Evolutionary conservation across 805 yeast species (phyloP).

Genomic region (Teunomyces stri): DNA sequence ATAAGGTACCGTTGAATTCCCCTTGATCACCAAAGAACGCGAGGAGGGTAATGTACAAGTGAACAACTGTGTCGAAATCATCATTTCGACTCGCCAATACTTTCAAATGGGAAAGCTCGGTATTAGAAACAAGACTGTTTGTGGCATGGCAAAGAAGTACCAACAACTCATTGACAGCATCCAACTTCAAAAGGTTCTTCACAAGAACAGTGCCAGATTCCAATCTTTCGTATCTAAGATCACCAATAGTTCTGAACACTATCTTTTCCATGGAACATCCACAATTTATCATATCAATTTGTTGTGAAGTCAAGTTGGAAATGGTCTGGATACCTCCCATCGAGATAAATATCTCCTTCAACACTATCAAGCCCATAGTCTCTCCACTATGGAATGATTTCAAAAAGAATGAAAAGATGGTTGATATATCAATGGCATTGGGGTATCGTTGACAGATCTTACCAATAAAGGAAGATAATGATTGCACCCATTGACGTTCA

Average conservation of each 20-base stretch:
- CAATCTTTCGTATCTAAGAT: constrained; percentile 47
- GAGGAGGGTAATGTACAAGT: constrained; percentile 59
- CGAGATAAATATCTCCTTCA: constrained; percentile 62
- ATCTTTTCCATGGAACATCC: constrained; percentile 55
- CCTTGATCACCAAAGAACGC: constrained; percentile 46
- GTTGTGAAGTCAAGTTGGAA: constrained; percentile 63
- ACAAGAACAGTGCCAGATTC: constrained; percentile 53
- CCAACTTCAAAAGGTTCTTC: constrained; percentile 39
- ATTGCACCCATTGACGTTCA: constrained; percentile 82
- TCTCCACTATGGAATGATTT: constrained; percentile 64
- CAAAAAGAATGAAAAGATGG: constrained; percentile 57
- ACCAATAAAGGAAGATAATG: constrained; percentile 76
- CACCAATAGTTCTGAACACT: constrained; percentile 59
- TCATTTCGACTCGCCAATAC: constrained; percentile 70
- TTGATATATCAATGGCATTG: constrained; percentile 53
- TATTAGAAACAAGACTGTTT: constrained; percentile 34
- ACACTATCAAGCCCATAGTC: constrained; percentile 56
- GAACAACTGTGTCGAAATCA: constrained; percentile 65
- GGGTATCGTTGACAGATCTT: constrained; percentile 58
- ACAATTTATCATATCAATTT: constrained; percentile 63
- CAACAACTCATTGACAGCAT: constrained; percentile 60
- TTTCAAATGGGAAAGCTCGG: constrained; percentile 54
- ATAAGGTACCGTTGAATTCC: constrained; percentile 32
- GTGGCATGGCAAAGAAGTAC: constrained; percentile 55
- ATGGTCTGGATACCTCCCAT: constrained; percentile 80